These are phyloP conservation scores for Flaveria robusta DNA, from an alignment of 129 eudicot genomes.

Conservation along the genomic window DNA sequence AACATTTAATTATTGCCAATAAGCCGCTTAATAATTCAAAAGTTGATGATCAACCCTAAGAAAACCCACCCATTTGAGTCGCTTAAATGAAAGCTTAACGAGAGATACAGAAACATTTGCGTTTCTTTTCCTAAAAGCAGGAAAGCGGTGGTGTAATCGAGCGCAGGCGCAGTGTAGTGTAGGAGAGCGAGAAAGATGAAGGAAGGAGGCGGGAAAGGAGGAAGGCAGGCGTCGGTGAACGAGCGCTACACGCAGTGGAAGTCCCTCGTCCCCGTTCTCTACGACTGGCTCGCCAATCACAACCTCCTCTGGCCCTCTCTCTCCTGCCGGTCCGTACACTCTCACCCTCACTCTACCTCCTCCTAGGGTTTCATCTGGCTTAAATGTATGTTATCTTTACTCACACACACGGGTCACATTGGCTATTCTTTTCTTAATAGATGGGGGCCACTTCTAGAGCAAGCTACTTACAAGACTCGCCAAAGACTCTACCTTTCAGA, in stretches of 20 bases:
- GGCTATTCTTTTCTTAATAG: constrained; percentile 34
- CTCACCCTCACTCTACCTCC: background rate
- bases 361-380: constrained; percentile 33
- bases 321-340: constrained; percentile 63
- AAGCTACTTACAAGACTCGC: constrained; percentile 92
- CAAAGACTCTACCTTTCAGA: constrained; percentile 94
- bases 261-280: constrained; percentile 79
- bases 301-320: constrained; percentile 95
- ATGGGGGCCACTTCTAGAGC: constrained; percentile 88
- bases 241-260: constrained; percentile 84
- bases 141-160: too few species aligned
- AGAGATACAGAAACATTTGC: too few species aligned
- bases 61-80: too few species aligned
- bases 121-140: too few species aligned
- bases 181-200: constrained; percentile 29
- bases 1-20: too few species aligned
- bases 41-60: too few species aligned
- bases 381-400: background rate
- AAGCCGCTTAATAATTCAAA: too few species aligned
- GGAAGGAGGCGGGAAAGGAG: constrained; percentile 46
- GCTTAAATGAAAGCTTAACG: too few species aligned
- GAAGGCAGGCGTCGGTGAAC: constrained; percentile 52
- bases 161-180: background rate
- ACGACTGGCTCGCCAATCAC: constrained; percentile 93
- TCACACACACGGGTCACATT: constrained; percentile 11